phyloP scores from a whole-genome alignment of 2,329 filamentous ascomycete species.

The Aciculosporium take region DNA sequence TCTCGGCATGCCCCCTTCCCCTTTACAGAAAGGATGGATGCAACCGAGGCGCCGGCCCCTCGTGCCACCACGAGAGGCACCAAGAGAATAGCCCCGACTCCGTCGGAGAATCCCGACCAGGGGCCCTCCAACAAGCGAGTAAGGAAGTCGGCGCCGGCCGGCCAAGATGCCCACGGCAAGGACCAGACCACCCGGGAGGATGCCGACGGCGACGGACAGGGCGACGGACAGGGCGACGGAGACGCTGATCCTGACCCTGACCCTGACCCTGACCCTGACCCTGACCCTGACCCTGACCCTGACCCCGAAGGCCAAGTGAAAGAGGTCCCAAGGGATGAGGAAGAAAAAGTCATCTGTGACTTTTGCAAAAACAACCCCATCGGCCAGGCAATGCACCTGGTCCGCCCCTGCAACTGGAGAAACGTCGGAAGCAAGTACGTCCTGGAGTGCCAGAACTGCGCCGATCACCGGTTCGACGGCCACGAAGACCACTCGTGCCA shows the following conservation, averaged over 20 bases:
- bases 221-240: neutral
- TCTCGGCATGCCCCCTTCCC: neutral
- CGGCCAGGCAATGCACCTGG: constrained; percentile 2
- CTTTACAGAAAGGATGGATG: neutral
- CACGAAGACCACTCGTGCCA: constrained; percentile 6
- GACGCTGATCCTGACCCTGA: too few species aligned
- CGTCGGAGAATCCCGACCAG: too few species aligned
- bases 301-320: too few species aligned
- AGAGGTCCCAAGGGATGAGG: too few species aligned
- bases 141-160: neutral
- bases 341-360: constrained; percentile 5
- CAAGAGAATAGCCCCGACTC: neutral
- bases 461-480: constrained; percentile 9
- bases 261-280: too few species aligned
- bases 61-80: neutral
- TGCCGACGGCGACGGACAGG: neutral
- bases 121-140: too few species aligned
- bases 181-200: neutral
- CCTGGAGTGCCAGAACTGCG: constrained; percentile 15
- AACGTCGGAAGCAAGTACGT: constrained; percentile 1
- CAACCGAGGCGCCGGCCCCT: too few species aligned
- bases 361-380: constrained; percentile 7
- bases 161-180: neutral
- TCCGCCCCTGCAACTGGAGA: constrained; percentile 8
- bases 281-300: too few species aligned